Evolutionary conservation across 805 yeast genomes (phyloP).

Genomic region (Cyberlindnera xishuangbannaensis): DNA sequence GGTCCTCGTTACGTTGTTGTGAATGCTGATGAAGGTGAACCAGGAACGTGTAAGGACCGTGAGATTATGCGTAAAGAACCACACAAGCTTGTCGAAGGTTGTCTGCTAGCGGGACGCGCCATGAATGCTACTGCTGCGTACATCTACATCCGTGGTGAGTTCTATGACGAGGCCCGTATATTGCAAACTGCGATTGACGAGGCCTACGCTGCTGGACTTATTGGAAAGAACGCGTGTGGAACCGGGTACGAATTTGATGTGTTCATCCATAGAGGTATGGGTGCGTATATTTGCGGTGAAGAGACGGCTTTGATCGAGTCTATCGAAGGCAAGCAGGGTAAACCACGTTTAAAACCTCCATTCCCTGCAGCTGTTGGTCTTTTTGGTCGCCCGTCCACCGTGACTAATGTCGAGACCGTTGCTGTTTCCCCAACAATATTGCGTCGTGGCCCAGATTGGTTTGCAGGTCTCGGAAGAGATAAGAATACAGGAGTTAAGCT

Average conservation of each 20-base stretch:
- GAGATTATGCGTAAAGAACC: constrained; percentile 90
- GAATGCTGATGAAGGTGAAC: constrained; percentile 94
- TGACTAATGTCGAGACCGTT: constrained; percentile 86
- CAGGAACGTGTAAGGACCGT: constrained; percentile 91
- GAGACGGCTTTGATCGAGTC: constrained; percentile 88
- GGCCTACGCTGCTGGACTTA: constrained; percentile 73
- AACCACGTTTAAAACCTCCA: constrained; percentile 91
- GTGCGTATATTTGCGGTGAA: constrained; percentile 90
- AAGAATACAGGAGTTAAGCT: constrained; percentile 80
- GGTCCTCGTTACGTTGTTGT: constrained; percentile 90
- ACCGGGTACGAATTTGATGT: constrained; percentile 81
- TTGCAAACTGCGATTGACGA: constrained; percentile 82
- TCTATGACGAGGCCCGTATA: constrained; percentile 70
- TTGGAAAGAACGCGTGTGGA: constrained; percentile 85
- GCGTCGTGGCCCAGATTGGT: constrained; percentile 89
- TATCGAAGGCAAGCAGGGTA: constrained; percentile 88
- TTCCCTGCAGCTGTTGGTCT: constrained; percentile 93
- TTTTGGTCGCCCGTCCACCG: constrained; percentile 88
- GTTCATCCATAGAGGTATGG: constrained; percentile 87
- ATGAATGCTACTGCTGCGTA: constrained; percentile 94
- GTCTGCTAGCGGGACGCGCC: constrained; percentile 82
- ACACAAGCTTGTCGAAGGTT: constrained; percentile 88
- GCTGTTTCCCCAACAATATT: constrained; percentile 86
- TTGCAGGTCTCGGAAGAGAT: constrained; percentile 77
- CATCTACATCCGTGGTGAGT: constrained; percentile 87